Percentiles rank a stretch among this genome's conserved stretches.
These are phyloP conservation scores for Coccomyxa sp. DNA, from an alignment of 139 green algal species.

Conservation along the genomic window DNA sequence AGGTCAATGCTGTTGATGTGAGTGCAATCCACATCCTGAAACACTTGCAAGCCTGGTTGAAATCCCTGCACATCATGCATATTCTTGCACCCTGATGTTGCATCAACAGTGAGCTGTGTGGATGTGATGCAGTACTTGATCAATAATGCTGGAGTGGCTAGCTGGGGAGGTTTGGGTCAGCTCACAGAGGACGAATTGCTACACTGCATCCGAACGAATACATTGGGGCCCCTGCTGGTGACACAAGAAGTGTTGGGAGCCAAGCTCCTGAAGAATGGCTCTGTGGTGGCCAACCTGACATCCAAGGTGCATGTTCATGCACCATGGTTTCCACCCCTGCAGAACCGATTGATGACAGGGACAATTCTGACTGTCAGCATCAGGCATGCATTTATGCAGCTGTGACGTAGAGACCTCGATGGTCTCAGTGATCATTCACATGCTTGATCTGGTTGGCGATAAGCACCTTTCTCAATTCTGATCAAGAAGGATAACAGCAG, in stretches of 20 bases:
- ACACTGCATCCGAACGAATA: slow-evolving; percentile 39
- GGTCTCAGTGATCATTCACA: no score
- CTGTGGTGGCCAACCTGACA: slow-evolving; percentile 29
- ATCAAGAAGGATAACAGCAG: no score
- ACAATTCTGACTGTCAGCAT: no score
- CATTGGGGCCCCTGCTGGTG: slow-evolving; percentile 51
- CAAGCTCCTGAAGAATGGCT: slow-evolving; percentile 22
- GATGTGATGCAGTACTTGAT: slow-evolving; percentile 27
- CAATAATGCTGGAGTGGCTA: slow-evolving; percentile 45
- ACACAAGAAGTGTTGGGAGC: slow-evolving; percentile 43
- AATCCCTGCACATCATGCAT: neutral
- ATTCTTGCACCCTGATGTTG: neutral
- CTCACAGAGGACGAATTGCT: slow-evolving; percentile 45
- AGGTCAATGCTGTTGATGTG: slow-evolving; percentile 14
- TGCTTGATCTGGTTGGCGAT: no score
- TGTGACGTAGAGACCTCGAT: no score
- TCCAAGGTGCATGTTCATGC: slow-evolving; percentile 18
- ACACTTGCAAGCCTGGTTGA: neutral
- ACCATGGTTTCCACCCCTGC: neutral
- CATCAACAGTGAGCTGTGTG: neutral
- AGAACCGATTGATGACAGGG: no score
- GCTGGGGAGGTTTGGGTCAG: slow-evolving; percentile 9
- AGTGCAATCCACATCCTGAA: neutral
- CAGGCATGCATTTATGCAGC: no score
- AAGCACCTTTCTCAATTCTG: no score